Evolutionary conservation across 371 early-diverging fungal species (phyloP).

Genomic region (Mucor lusitanicus): DNA sequence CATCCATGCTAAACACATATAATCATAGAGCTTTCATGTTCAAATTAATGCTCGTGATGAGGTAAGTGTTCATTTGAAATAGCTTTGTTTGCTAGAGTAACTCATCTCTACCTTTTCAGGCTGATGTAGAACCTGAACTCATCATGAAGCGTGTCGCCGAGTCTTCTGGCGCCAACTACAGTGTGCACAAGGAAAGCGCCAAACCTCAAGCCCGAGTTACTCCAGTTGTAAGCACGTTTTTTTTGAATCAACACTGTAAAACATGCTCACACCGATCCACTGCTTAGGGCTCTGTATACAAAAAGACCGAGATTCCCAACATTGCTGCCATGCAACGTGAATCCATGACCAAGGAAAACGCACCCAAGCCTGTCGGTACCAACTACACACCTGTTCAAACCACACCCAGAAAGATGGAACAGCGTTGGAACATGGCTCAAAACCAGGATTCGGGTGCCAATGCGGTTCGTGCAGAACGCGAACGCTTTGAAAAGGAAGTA

Average conservation of each 20-base stretch:
- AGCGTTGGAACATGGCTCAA: constrained; percentile 38
- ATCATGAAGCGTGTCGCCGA: constrained; percentile 88
- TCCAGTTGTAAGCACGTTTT: constrained; percentile 55
- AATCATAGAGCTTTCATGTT: constrained; percentile 82
- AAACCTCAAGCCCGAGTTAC: constrained; percentile 42
- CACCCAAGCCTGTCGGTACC: constrained; percentile 52
- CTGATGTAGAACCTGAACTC: constrained; percentile 79
- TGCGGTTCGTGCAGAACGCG: constrained; percentile 52
- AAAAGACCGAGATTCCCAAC: constrained; percentile 66
- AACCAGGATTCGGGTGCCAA: constrained; percentile 31
- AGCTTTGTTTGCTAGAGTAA: neutral
- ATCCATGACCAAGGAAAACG: constrained; percentile 57
- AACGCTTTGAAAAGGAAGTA: constrained; percentile 50
- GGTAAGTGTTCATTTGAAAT: constrained; percentile 19
- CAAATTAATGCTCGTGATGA: constrained; percentile 90
- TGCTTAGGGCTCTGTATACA: constrained; percentile 59
- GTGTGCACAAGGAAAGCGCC: constrained; percentile 68
- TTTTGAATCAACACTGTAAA: too few species aligned
- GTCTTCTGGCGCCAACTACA: constrained; percentile 89
- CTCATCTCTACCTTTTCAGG: constrained; percentile 28
- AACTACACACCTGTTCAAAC: constrained; percentile 49
- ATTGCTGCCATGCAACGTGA: constrained; percentile 64
- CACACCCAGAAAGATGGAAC: constrained; percentile 43
- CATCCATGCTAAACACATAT: neutral
- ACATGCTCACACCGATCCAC: too few species aligned